phyloP scores from a whole-genome alignment of 768 basidiomycete genomes.

The Lactifluus volemus region DNA sequence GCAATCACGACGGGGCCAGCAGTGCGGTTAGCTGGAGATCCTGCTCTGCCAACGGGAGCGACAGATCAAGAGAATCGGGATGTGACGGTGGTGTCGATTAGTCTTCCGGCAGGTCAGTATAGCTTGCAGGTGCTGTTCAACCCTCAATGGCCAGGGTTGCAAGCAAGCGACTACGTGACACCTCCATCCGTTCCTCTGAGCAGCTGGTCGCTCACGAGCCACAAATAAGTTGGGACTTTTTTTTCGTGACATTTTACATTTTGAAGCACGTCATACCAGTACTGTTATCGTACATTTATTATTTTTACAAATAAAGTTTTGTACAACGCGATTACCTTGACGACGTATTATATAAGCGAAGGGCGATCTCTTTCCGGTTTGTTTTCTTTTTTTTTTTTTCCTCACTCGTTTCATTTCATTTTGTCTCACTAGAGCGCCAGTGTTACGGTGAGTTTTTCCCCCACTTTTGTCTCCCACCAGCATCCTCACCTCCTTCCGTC shows the following conservation, averaged over 20 bases:
- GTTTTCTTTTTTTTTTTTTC: no score
- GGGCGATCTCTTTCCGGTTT: no score
- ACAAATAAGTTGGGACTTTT: constrained; percentile 35
- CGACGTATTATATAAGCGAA: no score
- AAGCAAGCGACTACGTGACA: constrained; percentile 50
- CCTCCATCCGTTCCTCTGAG: constrained; percentile 64
- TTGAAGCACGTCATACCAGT: neutral
- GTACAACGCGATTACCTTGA: no score
- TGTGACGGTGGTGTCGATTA: constrained; percentile 74
- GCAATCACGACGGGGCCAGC: constrained; percentile 49
- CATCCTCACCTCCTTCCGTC: neutral
- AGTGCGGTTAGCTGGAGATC: constrained; percentile 50
- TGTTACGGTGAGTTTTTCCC: no score
- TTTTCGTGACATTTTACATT: neutral
- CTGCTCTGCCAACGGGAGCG: constrained; percentile 46
- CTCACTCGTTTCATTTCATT: no score
- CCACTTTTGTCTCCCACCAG: neutral
- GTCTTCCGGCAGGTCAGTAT: constrained; percentile 56
- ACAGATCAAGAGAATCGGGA: constrained; percentile 69
- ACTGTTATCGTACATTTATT: no score
- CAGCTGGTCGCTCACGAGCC: constrained; percentile 73
- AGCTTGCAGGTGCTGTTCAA: constrained; percentile 81
- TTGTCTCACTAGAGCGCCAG: no score
- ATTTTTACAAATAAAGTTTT: no score
- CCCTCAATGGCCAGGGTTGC: constrained; percentile 82